Percentiles rank a stretch among this genome's conserved stretches.
Evolutionary conservation across 2,329 filamentous ascomycete species (phyloP).

Genomic region (Trichoderma asperellum): DNA sequence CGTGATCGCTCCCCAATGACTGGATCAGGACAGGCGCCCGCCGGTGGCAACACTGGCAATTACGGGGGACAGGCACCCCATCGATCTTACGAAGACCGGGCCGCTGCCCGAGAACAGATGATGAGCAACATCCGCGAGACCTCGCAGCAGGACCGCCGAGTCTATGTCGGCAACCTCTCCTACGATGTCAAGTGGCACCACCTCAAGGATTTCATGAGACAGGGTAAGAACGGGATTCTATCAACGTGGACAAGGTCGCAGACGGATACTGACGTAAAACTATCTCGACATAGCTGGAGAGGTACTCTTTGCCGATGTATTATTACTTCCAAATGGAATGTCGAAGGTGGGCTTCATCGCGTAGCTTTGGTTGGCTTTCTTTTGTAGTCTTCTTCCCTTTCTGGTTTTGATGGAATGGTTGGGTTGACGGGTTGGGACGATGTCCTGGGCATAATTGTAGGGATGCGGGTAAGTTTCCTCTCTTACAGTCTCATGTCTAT

Average conservation of each 20-base stretch:
- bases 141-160: constrained; percentile 97
- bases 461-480: constrained; percentile 92
- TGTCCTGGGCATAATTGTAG: constrained; percentile 88
- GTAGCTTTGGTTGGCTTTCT: constrained; percentile 85
- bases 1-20: constrained; percentile 85
- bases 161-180: constrained; percentile 98
- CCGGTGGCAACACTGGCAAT: constrained; percentile 70
- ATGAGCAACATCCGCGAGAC: constrained; percentile 92
- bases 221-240: constrained; percentile 69
- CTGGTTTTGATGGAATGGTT: constrained; percentile 79
- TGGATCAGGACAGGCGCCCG: constrained; percentile 67
- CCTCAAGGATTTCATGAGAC: constrained; percentile 99
- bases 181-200: constrained; percentile 99
- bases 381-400: constrained; percentile 70
- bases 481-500: background rate
- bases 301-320: constrained; percentile 98
- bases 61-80: constrained; percentile 65
- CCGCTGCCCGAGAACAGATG: constrained; percentile 87
- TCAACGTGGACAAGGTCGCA: constrained; percentile 33
- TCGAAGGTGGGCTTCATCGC: constrained; percentile 99
- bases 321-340: constrained; percentile 99
- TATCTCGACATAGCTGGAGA: constrained; percentile 75
- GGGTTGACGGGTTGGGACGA: constrained; percentile 98
- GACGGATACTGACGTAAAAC: constrained; percentile 48
- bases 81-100: constrained; percentile 82